These are phyloP conservation scores for Phytopythium montanum DNA, from an alignment of 352 stramenopile genomes.

Conservation along the genomic window DNA sequence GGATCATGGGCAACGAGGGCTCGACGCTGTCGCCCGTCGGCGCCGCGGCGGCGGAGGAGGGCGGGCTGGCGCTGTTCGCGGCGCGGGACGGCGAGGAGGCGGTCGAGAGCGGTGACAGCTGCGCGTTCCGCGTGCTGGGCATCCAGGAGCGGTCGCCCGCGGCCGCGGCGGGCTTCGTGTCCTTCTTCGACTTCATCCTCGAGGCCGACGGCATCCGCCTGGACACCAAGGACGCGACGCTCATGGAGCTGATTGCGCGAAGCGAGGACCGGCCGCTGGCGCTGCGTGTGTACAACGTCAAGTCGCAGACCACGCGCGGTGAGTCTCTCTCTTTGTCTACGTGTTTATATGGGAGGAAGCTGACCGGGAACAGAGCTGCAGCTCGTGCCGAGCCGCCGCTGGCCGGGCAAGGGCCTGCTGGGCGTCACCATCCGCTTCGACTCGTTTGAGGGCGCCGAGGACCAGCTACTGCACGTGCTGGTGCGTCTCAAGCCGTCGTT, in stretches of 20 bases:
- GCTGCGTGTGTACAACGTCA: conserved; percentile 78
- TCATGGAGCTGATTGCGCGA: conserved; percentile 92
- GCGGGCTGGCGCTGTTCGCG: conserved; percentile 2
- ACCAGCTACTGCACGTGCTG: conserved; percentile 94
- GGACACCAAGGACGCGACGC: conserved; percentile 84
- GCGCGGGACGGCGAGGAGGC: conserved; percentile 15
- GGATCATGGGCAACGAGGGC: conserved; percentile 47
- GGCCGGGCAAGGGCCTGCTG: conserved; percentile 93
- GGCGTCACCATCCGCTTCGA: conserved; percentile 98
- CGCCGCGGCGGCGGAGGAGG: conserved; percentile 10
- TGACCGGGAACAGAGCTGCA: conserved; percentile 33
- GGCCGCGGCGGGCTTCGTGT: conserved; percentile 90
- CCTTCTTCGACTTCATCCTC: conserved; percentile 98
- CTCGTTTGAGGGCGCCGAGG: conserved; percentile 94
- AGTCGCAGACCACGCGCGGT: conserved; percentile 66
- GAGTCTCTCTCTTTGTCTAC: conserved; percentile 2
- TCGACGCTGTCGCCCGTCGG: conserved; percentile 21
- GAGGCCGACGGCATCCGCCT: conserved; percentile 90
- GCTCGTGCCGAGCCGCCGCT: conserved; percentile 91
- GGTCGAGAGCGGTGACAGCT: conserved; percentile 55
- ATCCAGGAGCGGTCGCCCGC: conserved; percentile 96
- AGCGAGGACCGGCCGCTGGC: conserved; percentile 74
- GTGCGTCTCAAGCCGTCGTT: conserved; percentile 21
- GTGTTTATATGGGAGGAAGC: background rate
- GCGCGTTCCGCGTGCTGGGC: conserved; percentile 94